Percentiles rank a stretch among this genome's conserved stretches.
These are phyloP conservation scores for Aspergillus diversus DNA, from an alignment of 495 filamentous ascomycete species.

Conservation along the genomic window DNA sequence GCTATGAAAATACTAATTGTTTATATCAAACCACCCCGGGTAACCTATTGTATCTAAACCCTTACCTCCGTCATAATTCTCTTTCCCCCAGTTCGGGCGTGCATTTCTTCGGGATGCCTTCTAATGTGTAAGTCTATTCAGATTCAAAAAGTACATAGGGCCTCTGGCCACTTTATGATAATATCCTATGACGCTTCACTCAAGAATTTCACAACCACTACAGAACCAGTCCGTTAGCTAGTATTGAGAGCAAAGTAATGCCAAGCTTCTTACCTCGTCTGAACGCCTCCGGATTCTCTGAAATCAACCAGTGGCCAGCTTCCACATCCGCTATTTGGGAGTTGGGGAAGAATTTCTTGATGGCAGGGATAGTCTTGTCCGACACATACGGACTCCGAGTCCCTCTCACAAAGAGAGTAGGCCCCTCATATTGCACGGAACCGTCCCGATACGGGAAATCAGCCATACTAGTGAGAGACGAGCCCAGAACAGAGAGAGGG, in stretches of 20 bases:
- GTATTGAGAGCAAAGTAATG: background rate
- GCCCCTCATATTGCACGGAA: conserved; percentile 65
- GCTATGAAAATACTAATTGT: too few relatives aligned
- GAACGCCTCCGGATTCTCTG: conserved; percentile 88
- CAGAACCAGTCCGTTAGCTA: background rate
- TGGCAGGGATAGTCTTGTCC: conserved; percentile 80
- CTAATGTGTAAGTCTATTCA: background rate
- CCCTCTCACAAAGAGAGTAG: conserved; percentile 81
- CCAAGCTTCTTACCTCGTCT: conserved; percentile 63
- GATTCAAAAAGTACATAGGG: background rate
- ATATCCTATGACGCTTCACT: conserved; percentile 22
- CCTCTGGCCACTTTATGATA: background rate
- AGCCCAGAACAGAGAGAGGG: conserved; percentile 60
- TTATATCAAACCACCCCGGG: too few relatives aligned
- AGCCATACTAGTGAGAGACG: conserved; percentile 63
- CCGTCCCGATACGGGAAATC: conserved; percentile 81
- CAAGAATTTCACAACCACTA: conserved; percentile 49
- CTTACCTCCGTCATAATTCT: too few relatives aligned
- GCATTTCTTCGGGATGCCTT: background rate
- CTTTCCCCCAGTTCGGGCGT: too few relatives aligned
- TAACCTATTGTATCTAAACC: too few relatives aligned
- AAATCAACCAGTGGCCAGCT: conserved; percentile 93
- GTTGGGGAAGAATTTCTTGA: conserved; percentile 86
- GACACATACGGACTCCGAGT: conserved; percentile 82
- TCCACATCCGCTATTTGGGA: conserved; percentile 82